Evolutionary conservation across 2,329 filamentous ascomycete species (phyloP).

Genomic region (Penicillium sp.): DNA sequence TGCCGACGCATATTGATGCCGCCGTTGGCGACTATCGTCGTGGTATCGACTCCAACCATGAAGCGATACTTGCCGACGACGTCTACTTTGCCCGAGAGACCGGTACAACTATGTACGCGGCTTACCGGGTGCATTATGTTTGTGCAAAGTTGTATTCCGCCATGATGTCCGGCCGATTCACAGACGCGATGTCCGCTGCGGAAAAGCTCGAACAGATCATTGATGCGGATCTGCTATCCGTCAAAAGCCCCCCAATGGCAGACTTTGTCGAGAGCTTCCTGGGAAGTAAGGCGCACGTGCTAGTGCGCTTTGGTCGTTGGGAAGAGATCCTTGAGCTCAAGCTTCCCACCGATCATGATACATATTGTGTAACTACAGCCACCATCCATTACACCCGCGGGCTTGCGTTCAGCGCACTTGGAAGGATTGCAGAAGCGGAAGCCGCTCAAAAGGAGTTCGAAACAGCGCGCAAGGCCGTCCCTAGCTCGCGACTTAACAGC

Average conservation of each 20-base stretch:
- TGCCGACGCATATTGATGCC: conserved; percentile 73
- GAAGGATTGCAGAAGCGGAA: conserved; percentile 52
- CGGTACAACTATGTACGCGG: conserved; percentile 16
- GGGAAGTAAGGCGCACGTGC: conserved; percentile 62
- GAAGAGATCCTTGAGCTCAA: conserved; percentile 56
- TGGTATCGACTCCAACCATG: conserved; percentile 63
- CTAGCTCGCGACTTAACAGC: conserved; percentile 60
- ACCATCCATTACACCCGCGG: conserved; percentile 64
- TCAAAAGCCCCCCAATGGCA: conserved; percentile 65
- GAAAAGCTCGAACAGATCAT: conserved; percentile 26
- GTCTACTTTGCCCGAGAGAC: conserved; percentile 53
- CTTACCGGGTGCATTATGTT: conserved; percentile 15
- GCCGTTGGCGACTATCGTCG: conserved; percentile 67
- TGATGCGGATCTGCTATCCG: too few species aligned
- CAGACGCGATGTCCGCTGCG: conserved; percentile 15
- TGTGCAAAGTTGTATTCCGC: conserved; percentile 17
- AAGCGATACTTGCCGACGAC: conserved; percentile 64
- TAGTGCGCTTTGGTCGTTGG: conserved; percentile 71
- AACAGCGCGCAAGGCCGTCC: conserved; percentile 50
- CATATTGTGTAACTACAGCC: conserved; percentile 67
- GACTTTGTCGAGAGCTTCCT: conserved; percentile 72
- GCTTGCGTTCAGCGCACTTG: conserved; percentile 59
- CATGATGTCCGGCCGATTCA: conserved; percentile 15
- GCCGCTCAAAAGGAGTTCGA: conserved; percentile 50
- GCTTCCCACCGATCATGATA: conserved; percentile 53